Evolutionary conservation across 2,329 filamentous ascomycete species (phyloP), one percentile per base, ranked within the genome.

Genomic region (Fusarium piperis): DNA sequence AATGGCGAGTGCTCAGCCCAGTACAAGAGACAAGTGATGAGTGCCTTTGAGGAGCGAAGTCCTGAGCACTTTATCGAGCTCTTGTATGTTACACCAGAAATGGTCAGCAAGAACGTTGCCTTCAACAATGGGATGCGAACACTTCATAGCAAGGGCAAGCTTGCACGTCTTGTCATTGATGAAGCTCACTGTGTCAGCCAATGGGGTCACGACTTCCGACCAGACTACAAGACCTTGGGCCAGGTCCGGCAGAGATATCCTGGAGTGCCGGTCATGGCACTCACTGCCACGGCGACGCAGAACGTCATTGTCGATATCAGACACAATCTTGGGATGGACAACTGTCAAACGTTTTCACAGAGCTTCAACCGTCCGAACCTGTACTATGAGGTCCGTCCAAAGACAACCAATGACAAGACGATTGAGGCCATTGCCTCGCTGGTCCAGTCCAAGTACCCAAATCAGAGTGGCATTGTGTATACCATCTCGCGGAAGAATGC

Each of bases 161-260:
- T 99, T 59, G 95, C 97, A 16, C 90, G 96, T 28, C 90, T 99
- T 55, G 96, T 99, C 59, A 97, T 99, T 70, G 96, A 99, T 74
- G 97, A 99, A 83, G 96, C 96, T n/a, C 96, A 99, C 80, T 99
- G 96, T 80, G 95, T 99, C 28, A 98, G 96, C 80, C 95, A 99
- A 84, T 99, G 96, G 96, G 96, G 96, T 1, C 96, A 99, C 75
- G 96, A 99, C 80, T 99, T 99, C 79, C 90, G 97, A 51, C 95
- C 95, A 1, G 95, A 98, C 79, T 99, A 99, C 84, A 97, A 97
- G 81, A 88, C 89, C 32, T 85, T 99, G 5, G 94, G 95, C 30
- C 87, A 90, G 65, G 85, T 98, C 46, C 89, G 95, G 55, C 80
- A 84, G 41, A 89, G 88, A 59, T 95, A 95, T 74, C 90, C 91